Base-by-base conservation (phyloP, 176 grass and related monocot species). In the Bonia amplexicaulis region DNA sequence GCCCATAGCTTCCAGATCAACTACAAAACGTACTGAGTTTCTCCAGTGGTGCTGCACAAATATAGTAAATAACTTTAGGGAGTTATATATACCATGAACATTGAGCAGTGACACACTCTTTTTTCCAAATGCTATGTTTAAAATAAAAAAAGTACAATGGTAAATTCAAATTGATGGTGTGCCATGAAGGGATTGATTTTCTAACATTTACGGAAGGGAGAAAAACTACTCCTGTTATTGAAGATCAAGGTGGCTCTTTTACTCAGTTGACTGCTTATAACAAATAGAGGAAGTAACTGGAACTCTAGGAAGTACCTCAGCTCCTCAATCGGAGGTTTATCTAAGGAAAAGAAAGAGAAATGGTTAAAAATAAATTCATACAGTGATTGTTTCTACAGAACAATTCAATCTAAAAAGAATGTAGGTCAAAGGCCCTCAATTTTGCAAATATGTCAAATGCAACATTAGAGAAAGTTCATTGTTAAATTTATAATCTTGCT, bases 1-100 rank as follows among this genome's bases (percentile, higher is more conserved):
- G 52, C 93, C 96, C 82, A 99, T 93, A 81, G 96, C 96, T 88
- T 99, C 96, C 71, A 99, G 85, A 94, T 99, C 93, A 12, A 99
- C 46, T 59, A 79, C 96, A 92, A 99, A 96, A 78, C 23, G 71
- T 75, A 99, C 81, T 20, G 88, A 80, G 68, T 83, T 88, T 60
- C 91, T 92, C 96, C 93, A 99, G 46, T 53, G 91, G 88, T 99
- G 91, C 96, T 99, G 90, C 75, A 89, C 19, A 78, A 73, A 61
- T 74, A 77, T 64, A 77, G 58, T 39, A 65, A 74, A 65, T 84
- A 37, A 77, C 6, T 79, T 67, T 55, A 81, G 51, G 53, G 68
- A 77, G 60, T 62, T 51, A 48, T 22, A 70, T 20, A 25, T 72
- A 62, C 61, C 22, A 53, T 45, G 54, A 53, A 15, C 35, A 23